Percentiles rank a stretch among this genome's conserved stretches.
Evolutionary conservation across 2,329 filamentous ascomycete species (phyloP).

Genomic region (Fusarium illudens): DNA sequence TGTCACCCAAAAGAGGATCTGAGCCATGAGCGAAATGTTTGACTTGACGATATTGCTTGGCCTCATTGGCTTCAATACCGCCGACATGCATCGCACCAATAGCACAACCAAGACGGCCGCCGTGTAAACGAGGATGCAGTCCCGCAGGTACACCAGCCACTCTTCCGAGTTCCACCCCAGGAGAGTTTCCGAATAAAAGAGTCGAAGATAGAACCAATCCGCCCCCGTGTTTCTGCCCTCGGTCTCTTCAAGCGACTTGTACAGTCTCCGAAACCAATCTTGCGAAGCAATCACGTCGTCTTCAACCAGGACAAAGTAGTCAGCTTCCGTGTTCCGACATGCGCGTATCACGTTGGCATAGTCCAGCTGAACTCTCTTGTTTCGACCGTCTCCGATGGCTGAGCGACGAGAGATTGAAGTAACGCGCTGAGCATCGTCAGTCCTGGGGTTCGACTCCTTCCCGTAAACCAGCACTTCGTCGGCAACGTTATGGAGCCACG

Average conservation of each 20-base stretch:
- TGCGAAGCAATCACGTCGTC: slow-evolving; percentile 46
- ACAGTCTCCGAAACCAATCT: slow-evolving; percentile 43
- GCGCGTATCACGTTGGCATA: slow-evolving; percentile 40
- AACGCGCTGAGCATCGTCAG: slow-evolving; percentile 15
- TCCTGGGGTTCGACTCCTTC: not conserved
- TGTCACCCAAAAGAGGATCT: slow-evolving; percentile 38
- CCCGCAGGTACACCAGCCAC: slow-evolving; percentile 39
- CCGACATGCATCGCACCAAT: slow-evolving; percentile 13
- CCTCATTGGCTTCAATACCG: slow-evolving; percentile 14
- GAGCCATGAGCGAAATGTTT: not conserved
- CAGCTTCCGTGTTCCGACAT: slow-evolving; percentile 34
- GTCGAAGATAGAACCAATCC: slow-evolving; percentile 46
- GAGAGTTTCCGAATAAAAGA: slow-evolving; percentile 48
- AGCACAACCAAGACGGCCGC: slow-evolving; percentile 15
- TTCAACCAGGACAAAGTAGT: slow-evolving; percentile 46
- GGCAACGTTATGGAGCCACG: slow-evolving; percentile 42
- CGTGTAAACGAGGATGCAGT: slow-evolving; percentile 35
- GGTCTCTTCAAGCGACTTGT: slow-evolving; percentile 30
- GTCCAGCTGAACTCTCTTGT: slow-evolving; percentile 41
- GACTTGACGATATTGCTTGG: slow-evolving; percentile 14
- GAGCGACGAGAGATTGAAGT: slow-evolving; percentile 17
- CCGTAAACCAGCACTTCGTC: slow-evolving; percentile 45
- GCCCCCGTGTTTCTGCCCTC: slow-evolving; percentile 22
- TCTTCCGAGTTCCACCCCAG: slow-evolving; percentile 49
- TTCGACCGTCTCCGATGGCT: slow-evolving; percentile 21